Evolutionary conservation across 192 early-diverging fungal species (phyloP), one percentile per base, ranked within the genome.

Genomic region (Phycomyces blakesleeanus): DNA sequence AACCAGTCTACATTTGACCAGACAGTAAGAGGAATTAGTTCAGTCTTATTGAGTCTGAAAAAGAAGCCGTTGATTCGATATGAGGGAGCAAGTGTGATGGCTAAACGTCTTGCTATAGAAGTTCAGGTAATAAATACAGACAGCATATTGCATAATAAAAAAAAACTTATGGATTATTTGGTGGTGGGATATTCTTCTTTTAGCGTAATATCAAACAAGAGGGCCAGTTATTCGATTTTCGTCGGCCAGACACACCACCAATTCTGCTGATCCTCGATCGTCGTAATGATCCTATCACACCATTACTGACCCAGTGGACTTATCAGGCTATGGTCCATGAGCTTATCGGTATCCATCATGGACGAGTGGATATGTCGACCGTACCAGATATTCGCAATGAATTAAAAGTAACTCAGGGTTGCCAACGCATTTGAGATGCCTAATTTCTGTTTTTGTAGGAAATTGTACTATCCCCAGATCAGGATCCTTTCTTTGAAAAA

Each of bases 251-350:
- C 68, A 89, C 91, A 18, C 86, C 94, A 1, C 96, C 94, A 5
- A 85, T 96, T 53, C 78, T 99, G 3, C 69, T 98, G 24, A 83
- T 99, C 49, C 66, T 99, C 51, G 97, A 99, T 74, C 89, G 97
- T 29, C 83, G 93, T 27, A 94, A 95, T 69, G 97, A 99, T 63
- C 95, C 97, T 1, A 89, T 98, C 2, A 98, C 95, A 0, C 96
- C 97, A 11, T 75, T 99, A 15, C 81, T 99, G 12, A 86, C 85
- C 11, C 97, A 97, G 68, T 99, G 97, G 97, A 99, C 95, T 5
- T 99, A 99, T 67, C 96, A 99, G 66, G 96, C 97, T 3, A 93
- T 99, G 91, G 90, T 97, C 8, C 92, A 99, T 73, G 97, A 98
- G 62, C 76, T 96, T 56, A 82, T 98, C 53, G 97, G 97, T 0